Base-by-base conservation (phyloP, 192 early-diverging fungal species). In the Coemansia sp. region DNA sequence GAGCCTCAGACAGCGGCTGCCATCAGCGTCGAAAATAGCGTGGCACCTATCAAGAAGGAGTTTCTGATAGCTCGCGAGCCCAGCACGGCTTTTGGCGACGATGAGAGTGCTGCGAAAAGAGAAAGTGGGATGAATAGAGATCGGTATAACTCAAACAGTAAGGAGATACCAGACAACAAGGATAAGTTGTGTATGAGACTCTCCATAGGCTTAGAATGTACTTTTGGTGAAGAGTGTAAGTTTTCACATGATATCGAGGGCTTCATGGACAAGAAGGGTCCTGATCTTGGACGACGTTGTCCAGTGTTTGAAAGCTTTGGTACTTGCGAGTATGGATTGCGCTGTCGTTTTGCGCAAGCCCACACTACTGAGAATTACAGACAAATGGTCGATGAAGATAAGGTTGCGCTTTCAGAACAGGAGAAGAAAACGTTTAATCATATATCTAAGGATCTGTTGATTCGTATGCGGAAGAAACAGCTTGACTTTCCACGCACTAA, bases 171-270 rank as follows among this genome's bases (percentile, higher is more conserved):
- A 6, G 23, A 10, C 44, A 48, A 16, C 49, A 21, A 19, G 30
- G 55, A 52, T 56, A 55, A 68, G 56, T 65, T 93, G 19, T 93
- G 91, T 78, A 56, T 57, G 48, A 72, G 60, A n/a, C 55, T 83
- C 0, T 64, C 82, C 0, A 9, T 60, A n/a, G 85, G 81, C 30
- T 63, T 84, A 9, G 61, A 55, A 7, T 92, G 92, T 60, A 19
- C 62, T 1, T 71, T 71, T 26, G 81, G 84, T 1, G 81, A 83
- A 51, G 60, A 56, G 47, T 98, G 96, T 78, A 85, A 82, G 60
- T 90, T 81, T 49, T 87, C 81, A 49, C 96, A 98, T 80, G 93
- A 97, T 65, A 59, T 94, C 2, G 71, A 74, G 6, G 82, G 65
- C 18, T 98, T 90, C 58, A 49, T 97, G 34, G 81, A 71, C 0